Evolutionary conservation across 1,284 basidiomycete genomes (phyloP).

Genomic region (Rhizoctonia solani): DNA sequence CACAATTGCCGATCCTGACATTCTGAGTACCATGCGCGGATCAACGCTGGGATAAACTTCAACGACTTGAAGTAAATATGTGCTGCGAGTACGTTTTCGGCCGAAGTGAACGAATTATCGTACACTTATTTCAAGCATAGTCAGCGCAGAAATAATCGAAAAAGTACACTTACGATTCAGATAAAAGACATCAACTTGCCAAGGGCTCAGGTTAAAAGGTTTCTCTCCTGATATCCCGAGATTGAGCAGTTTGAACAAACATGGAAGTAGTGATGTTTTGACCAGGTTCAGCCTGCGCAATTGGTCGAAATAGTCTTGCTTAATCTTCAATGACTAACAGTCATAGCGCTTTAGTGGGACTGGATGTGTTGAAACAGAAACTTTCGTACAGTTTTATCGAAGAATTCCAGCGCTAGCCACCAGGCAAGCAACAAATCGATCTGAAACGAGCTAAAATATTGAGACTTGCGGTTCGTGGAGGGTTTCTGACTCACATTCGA

Average conservation of each 20-base stretch:
- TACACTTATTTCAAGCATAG: constrained; percentile 56
- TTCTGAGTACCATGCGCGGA: constrained; percentile 83
- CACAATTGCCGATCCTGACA: constrained; percentile 90
- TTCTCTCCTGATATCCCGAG: constrained; percentile 63
- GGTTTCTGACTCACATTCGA: background rate
- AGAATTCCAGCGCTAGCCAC: constrained; percentile 89
- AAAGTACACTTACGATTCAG: constrained; percentile 65
- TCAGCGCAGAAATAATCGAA: background rate
- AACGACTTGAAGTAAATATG: constrained; percentile 89
- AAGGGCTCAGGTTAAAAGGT: constrained; percentile 76
- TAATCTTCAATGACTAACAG: constrained; percentile 77
- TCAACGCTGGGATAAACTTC: constrained; percentile 77
- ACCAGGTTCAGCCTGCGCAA: constrained; percentile 74
- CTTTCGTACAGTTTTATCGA: constrained; percentile 74
- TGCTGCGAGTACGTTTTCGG: constrained; percentile 75
- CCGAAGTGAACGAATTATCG: constrained; percentile 58
- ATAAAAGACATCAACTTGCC: constrained; percentile 85
- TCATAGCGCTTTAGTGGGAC: constrained; percentile 1
- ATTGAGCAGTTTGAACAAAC: constrained; percentile 69
- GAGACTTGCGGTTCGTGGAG: too few species aligned
- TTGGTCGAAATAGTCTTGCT: constrained; percentile 82
- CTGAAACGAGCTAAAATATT: constrained; percentile 51
- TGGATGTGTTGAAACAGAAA: constrained; percentile 34
- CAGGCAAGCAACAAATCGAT: constrained; percentile 79
- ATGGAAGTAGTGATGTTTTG: constrained; percentile 69